Evolutionary conservation across 2,329 filamentous ascomycete species (phyloP).

Genomic region (Penicillium sumatraense): DNA sequence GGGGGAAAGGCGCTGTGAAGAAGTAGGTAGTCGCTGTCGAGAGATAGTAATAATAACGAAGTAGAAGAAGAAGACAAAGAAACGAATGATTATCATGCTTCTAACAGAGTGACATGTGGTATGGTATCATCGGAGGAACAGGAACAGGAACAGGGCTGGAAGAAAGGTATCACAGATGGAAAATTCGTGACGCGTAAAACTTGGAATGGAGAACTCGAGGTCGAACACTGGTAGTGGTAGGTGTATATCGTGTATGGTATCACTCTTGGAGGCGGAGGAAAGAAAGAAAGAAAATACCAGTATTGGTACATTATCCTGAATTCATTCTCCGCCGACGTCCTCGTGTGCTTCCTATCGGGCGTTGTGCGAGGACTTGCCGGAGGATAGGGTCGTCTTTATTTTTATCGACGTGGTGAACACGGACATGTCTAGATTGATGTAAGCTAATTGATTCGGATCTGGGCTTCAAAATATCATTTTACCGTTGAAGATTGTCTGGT

Average conservation of each 20-base stretch:
- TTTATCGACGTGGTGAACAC: conserved; percentile 88
- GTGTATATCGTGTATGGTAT: conserved; percentile 1
- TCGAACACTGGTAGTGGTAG: neutral
- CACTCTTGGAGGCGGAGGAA: neutral
- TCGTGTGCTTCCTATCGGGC: conserved; percentile 80
- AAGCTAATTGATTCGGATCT: no score
- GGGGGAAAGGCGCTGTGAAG: conserved; percentile 6
- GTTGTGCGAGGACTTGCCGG: conserved; percentile 81
- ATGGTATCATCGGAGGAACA: conserved; percentile 31
- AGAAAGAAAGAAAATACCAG: neutral
- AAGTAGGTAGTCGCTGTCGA: conserved; percentile 2
- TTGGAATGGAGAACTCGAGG: conserved; percentile 2
- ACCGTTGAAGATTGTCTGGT: conserved; percentile 95
- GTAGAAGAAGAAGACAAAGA: neutral
- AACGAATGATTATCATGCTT: conserved; percentile 33
- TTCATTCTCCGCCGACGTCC: conserved; percentile 70
- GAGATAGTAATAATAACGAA: neutral
- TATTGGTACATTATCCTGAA: neutral
- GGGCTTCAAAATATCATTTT: no score
- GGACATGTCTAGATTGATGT: conserved; percentile 78
- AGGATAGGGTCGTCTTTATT: conserved; percentile 83
- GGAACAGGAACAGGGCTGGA: conserved; percentile 2
- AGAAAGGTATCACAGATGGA: conserved; percentile 26
- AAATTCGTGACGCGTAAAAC: conserved; percentile 28
- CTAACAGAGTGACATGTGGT: conserved; percentile 31